phyloP scores from a whole-genome alignment of 2,329 filamentous ascomycete species.

The Tolypocladium pustulatum region DNA sequence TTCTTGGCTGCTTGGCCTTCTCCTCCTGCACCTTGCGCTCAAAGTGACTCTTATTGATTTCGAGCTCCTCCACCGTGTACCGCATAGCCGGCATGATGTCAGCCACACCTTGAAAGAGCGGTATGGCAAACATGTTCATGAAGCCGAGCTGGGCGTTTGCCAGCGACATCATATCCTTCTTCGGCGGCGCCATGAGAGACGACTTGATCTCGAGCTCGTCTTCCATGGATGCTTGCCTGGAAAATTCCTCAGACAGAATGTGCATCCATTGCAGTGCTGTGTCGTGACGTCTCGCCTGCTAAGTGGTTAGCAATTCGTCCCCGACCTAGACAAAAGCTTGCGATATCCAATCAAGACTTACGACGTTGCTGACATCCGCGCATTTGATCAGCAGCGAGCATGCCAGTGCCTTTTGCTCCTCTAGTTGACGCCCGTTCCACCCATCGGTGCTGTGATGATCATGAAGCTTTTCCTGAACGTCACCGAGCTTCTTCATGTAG shows the following conservation, averaged over 20 bases:
- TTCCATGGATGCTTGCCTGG: constrained; percentile 88
- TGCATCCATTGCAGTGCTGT: constrained; percentile 83
- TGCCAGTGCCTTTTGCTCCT: constrained; percentile 69
- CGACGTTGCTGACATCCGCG: constrained; percentile 96
- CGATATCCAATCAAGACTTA: constrained; percentile 35
- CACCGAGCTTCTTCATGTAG: constrained; percentile 84
- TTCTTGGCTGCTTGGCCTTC: constrained; percentile 33
- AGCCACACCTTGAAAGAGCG: constrained; percentile 79
- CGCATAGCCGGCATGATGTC: constrained; percentile 77
- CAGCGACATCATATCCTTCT: constrained; percentile 73
- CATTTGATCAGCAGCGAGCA: constrained; percentile 95
- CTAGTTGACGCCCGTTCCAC: constrained; percentile 67
- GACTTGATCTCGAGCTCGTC: constrained; percentile 76
- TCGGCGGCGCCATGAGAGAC: constrained; percentile 74
- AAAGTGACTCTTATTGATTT: constrained; percentile 67
- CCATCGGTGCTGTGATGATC: constrained; percentile 55
- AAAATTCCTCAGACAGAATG: constrained; percentile 91
- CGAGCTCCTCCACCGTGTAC: constrained; percentile 75
- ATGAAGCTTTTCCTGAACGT: constrained; percentile 67
- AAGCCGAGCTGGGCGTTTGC: constrained; percentile 87
- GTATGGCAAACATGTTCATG: constrained; percentile 91
- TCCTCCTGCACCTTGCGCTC: constrained; percentile 55
- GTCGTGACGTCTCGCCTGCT: constrained; percentile 71
- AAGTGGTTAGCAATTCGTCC: neutral
- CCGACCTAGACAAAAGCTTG: too few relatives aligned